Evolutionary conservation across 179 eudicot species (phyloP).

Genomic region (Dionaea muscipula): DNA sequence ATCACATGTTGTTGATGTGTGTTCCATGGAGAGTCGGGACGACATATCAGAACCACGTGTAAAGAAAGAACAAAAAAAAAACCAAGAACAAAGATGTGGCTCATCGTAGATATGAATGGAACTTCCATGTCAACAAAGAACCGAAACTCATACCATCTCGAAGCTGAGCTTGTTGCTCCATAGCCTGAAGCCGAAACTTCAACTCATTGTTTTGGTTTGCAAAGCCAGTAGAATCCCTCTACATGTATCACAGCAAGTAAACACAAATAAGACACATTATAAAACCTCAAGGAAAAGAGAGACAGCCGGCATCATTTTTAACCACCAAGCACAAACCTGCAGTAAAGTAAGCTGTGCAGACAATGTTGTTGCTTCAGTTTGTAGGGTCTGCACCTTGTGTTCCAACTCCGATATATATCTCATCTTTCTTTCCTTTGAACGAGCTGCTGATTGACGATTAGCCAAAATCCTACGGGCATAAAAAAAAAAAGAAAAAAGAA

Average conservation of each 20-base stretch:
- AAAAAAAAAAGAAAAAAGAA: background rate
- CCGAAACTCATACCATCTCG: constrained; percentile 61
- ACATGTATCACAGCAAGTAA: constrained; percentile 6
- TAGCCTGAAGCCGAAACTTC: constrained; percentile 87
- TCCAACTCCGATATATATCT: constrained; percentile 31
- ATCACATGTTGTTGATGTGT: no score
- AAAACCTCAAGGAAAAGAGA: constrained; percentile 1
- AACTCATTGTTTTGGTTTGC: constrained; percentile 73
- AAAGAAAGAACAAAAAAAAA: no score
- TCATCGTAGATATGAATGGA: background rate
- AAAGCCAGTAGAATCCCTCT: constrained; percentile 82
- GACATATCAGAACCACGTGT: background rate
- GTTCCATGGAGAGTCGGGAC: no score
- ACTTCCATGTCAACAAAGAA: background rate
- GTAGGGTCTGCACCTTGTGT: constrained; percentile 26
- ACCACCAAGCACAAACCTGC: constrained; percentile 15
- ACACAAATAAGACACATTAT: constrained; percentile 1
- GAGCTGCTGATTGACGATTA: constrained; percentile 40
- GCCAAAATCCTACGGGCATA: constrained; percentile 26
- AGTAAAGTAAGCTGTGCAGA: constrained; percentile 29
- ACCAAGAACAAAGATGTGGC: background rate
- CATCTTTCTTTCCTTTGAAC: constrained; percentile 36
- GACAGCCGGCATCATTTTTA: background rate
- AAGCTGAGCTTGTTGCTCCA: constrained; percentile 95
- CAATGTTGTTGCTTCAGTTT: constrained; percentile 23